Evolutionary conservation across 2,329 filamentous ascomycete genomes (phyloP).

Genomic region (Colletotrichum viniferum): DNA sequence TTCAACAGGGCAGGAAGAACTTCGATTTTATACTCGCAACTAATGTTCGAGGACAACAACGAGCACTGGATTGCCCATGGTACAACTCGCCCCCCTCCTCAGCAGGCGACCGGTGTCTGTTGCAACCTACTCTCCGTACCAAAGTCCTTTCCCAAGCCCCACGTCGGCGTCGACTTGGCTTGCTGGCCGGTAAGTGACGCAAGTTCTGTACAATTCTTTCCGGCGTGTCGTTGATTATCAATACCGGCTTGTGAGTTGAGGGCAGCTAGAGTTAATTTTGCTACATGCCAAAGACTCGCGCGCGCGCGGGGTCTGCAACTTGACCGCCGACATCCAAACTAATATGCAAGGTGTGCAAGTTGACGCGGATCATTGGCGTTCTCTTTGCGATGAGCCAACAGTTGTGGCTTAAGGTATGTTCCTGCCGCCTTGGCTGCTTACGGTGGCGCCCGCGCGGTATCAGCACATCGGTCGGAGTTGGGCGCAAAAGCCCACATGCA

Average conservation of each 20-base stretch:
- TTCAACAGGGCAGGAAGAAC: background rate
- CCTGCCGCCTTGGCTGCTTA: background rate
- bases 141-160: background rate
- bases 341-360: background rate
- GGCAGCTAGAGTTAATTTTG: background rate
- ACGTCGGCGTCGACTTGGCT: background rate
- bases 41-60: background rate
- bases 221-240: background rate
- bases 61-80: background rate
- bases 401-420: background rate
- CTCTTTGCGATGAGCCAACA: background rate
- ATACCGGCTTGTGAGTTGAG: background rate
- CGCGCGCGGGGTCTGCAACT: background rate
- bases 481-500: background rate
- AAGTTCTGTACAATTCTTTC: background rate
- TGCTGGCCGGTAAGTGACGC: background rate
- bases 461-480: background rate
- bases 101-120: background rate
- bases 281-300: background rate
- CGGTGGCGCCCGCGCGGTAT: background rate
- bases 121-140: background rate
- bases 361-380: background rate
- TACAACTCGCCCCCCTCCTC: background rate
- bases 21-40: background rate
- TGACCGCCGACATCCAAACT: background rate